phyloP scores from a whole-genome alignment of 768 basidiomycete genomes.

The Chalciporus piperatus region DNA sequence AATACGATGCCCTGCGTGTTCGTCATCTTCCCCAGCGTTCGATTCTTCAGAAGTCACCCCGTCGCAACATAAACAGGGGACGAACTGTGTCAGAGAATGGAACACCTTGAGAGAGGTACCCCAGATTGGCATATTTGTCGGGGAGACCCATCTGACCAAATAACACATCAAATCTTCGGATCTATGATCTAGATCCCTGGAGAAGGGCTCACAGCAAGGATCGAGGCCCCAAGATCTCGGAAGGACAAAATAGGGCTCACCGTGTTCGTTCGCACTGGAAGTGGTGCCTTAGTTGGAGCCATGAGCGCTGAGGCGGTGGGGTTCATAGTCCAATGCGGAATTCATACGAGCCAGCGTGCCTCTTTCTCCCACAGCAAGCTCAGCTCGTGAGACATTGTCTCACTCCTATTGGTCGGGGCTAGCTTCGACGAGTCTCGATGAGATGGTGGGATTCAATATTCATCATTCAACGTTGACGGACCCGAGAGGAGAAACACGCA shows the following conservation, averaged over 20 bases:
- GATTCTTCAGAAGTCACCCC: neutral
- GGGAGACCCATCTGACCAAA: neutral
- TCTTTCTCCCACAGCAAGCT: constrained; percentile 11
- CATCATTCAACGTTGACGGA: constrained; percentile 13
- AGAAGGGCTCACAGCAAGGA: constrained; percentile 7
- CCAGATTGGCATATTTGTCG: constrained; percentile 16
- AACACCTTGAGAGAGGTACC: constrained; percentile 10
- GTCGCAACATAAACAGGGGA: constrained; percentile 2
- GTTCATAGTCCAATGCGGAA: neutral
- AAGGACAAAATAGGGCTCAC: constrained; percentile 8
- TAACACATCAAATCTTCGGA: constrained; percentile 13
- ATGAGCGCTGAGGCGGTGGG: neutral
- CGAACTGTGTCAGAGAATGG: constrained; percentile 15
- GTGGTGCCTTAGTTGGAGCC: neutral
- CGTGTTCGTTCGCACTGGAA: neutral
- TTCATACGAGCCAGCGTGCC: neutral
- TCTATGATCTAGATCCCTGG: constrained; percentile 17
- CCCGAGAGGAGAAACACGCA: constrained; percentile 10
- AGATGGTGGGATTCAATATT: constrained; percentile 7
- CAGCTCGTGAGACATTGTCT: constrained; percentile 1
- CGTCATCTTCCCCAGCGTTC: neutral
- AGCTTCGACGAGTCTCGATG: constrained; percentile 6
- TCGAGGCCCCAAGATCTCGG: constrained; percentile 19
- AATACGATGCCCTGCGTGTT: neutral
- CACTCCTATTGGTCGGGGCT: constrained; percentile 6